A percentile compares a stretch with the other conserved stretches of the same genome.
phyloP scores from a whole-genome alignment of 163 green algal genomes.

The Volvox carteri region DNA sequence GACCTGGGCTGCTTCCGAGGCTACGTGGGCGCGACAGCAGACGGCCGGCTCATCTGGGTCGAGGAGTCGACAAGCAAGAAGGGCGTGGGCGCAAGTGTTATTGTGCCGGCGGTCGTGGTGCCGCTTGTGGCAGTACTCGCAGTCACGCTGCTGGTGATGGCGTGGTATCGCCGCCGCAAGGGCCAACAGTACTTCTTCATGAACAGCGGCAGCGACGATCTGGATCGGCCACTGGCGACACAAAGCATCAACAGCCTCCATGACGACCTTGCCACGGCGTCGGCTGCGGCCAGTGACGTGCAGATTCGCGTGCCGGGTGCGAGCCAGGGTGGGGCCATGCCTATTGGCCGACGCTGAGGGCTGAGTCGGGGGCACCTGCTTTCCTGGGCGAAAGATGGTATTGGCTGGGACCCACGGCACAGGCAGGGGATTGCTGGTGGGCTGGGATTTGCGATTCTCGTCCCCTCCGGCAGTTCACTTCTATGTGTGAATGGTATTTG shows the following conservation, averaged over 20 bases:
- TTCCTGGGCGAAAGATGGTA: no score
- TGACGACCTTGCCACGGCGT: slow-evolving; percentile 36
- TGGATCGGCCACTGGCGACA: slow-evolving; percentile 27
- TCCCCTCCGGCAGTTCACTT: no score
- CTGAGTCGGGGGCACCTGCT: background rate
- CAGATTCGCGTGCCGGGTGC: slow-evolving; percentile 47
- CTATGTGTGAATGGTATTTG: no score
- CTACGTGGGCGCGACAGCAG: slow-evolving; percentile 7
- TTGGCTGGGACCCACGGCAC: no score
- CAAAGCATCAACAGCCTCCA: slow-evolving; percentile 28
- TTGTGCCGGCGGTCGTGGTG: slow-evolving; percentile 54
- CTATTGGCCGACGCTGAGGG: background rate
- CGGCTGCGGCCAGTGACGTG: slow-evolving; percentile 44
- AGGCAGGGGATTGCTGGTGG: no score
- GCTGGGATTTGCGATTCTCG: no score
- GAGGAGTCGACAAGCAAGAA: background rate
- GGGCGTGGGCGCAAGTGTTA: background rate
- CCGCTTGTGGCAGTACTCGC: slow-evolving; percentile 37
- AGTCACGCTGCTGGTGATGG: background rate
- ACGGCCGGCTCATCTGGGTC: slow-evolving; percentile 42
- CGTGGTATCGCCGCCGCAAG: slow-evolving; percentile 48
- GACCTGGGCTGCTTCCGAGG: slow-evolving; percentile 52
- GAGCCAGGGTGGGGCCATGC: slow-evolving; percentile 25
- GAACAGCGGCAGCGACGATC: slow-evolving; percentile 27
- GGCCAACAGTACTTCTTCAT: slow-evolving; percentile 30